Evolutionary conservation across 768 basidiomycete species (phyloP).

Genomic region (Suillus subalutaceus): DNA sequence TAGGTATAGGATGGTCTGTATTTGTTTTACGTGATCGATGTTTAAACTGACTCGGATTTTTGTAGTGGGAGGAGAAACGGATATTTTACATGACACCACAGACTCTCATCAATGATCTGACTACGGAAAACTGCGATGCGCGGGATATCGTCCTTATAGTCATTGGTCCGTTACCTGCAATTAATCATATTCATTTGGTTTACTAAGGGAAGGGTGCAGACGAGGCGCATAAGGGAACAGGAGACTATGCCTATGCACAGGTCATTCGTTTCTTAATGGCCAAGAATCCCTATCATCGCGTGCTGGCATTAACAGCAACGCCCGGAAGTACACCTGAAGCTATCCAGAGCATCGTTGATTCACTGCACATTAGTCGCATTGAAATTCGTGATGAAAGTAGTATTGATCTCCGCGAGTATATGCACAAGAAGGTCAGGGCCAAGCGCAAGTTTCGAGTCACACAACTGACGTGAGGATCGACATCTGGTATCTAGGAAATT

Average conservation of each 20-base stretch:
- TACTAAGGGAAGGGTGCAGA: slow-evolving; percentile 49
- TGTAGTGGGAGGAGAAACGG: slow-evolving; percentile 78
- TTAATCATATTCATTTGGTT: slow-evolving; percentile 2
- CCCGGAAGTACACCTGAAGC: slow-evolving; percentile 85
- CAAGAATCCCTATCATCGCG: slow-evolving; percentile 90
- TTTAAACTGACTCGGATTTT: slow-evolving; percentile 1
- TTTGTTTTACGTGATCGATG: background rate
- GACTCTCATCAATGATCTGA: slow-evolving; percentile 87
- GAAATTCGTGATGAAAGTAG: slow-evolving; percentile 93
- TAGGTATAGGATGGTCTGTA: slow-evolving; percentile 63
- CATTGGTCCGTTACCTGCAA: slow-evolving; percentile 56
- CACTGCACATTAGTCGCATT: slow-evolving; percentile 91
- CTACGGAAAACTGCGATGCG: slow-evolving; percentile 71
- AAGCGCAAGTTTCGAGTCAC: slow-evolving; percentile 1
- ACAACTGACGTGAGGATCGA: slow-evolving; percentile 1
- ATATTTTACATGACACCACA: slow-evolving; percentile 98
- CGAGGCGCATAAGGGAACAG: slow-evolving; percentile 93
- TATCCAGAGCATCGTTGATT: slow-evolving; percentile 91
- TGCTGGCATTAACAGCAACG: slow-evolving; percentile 94
- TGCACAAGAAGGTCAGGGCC: slow-evolving; percentile 77
- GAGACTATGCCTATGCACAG: slow-evolving; percentile 91
- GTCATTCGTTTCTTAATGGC: slow-evolving; percentile 90
- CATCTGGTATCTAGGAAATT: slow-evolving; percentile 51
- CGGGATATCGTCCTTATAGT: slow-evolving; percentile 85
- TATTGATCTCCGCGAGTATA: slow-evolving; percentile 81